Evolutionary conservation across 2,329 filamentous ascomycete species (phyloP), one percentile per base, ranked within the genome.

Genomic region (Fusarium poae): DNA sequence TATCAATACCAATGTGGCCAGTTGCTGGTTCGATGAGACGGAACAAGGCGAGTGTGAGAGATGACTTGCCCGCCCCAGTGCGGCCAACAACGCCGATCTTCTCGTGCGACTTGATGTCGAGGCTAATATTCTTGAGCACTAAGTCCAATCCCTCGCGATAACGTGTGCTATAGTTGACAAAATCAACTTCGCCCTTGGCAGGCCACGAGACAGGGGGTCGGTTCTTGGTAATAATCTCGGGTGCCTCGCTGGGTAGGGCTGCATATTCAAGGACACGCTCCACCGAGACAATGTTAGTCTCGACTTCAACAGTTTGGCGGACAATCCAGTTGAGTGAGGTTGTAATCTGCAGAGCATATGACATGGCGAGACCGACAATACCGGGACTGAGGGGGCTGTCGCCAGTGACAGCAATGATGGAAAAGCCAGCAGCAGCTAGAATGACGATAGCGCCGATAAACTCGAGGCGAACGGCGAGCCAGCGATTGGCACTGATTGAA

Each of bases 201-300:
- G 97, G 96, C 96, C 96, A 99, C 74, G 92, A 92, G 67, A 93
- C 92, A 12, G 93, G 90, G 40, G 96, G 95, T 49, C 95, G 87
- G 77, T 92, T 91, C 80, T 93, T 91, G 76, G 92, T 91, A 73
- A 98, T 92, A 70, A 98, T 93, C 78, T 99, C 96, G 10, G 94
- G 93, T 51, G 96, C 95, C 82, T 99, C 96, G 79, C 92, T 96
- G 27, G 95, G 94, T 67, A 99, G 86, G 51, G 88, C 87, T 60
- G 95, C 93, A 81, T 99, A 99, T 80, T 99, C 97, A 50, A 99
- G 89, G 48, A 99, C 94, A 76, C 96, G 92, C 85, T 99, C 96
- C 37, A 99, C 96, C 12, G 95, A 97, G 45, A 99, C 95, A 76
- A 99, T 99, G 80, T 99, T 99, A n/a, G 95, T 98, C 84, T 99